Conservation (phyloP, 495 filamentous ascomycete species). For the Penicillium waksmanii region DNA sequence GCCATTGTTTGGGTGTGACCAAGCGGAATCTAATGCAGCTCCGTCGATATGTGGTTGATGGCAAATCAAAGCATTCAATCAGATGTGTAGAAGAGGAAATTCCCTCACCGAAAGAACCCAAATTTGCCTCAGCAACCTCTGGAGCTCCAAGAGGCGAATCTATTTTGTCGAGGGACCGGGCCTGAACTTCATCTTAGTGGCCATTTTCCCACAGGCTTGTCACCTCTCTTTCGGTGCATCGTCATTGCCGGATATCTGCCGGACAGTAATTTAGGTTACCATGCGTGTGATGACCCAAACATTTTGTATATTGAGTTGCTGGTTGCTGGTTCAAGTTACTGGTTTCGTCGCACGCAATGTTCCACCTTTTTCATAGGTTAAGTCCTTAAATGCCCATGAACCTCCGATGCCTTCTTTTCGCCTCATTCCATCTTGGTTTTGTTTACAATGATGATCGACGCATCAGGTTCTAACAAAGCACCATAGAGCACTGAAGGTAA, state of each 20-base stretch:
- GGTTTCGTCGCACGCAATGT: slow-evolving; percentile 11
- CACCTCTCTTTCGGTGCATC: background rate
- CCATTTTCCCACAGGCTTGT: slow-evolving; percentile 11
- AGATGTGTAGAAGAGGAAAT: slow-evolving; percentile 13
- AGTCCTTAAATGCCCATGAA: slow-evolving; percentile 18
- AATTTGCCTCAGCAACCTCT: slow-evolving; percentile 22
- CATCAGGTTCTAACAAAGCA: background rate
- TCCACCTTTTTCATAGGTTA: slow-evolving; percentile 15
- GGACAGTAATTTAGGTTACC: slow-evolving; percentile 13
- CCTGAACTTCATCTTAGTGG: slow-evolving; percentile 19
- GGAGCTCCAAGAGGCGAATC: slow-evolving; percentile 23
- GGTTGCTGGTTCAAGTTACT: slow-evolving; percentile 2
- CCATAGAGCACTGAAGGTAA: background rate
- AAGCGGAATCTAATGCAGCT: slow-evolving; percentile 18
- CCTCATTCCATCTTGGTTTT: slow-evolving; percentile 5
- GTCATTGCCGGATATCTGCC: slow-evolving; percentile 12
- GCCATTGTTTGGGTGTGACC: slow-evolving; percentile 18
- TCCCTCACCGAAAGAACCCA: slow-evolving; percentile 19
- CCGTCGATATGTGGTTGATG: slow-evolving; percentile 18
- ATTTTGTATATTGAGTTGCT: background rate
- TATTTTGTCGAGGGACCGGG: background rate
- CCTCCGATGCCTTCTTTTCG: slow-evolving; percentile 11
- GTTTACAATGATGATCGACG: background rate
- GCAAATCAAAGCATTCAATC: slow-evolving; percentile 22
- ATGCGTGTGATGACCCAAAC: slow-evolving; percentile 17